phyloP scores from a whole-genome alignment of 2,329 filamentous ascomycete genomes.

The Juglanconis sp. region DNA sequence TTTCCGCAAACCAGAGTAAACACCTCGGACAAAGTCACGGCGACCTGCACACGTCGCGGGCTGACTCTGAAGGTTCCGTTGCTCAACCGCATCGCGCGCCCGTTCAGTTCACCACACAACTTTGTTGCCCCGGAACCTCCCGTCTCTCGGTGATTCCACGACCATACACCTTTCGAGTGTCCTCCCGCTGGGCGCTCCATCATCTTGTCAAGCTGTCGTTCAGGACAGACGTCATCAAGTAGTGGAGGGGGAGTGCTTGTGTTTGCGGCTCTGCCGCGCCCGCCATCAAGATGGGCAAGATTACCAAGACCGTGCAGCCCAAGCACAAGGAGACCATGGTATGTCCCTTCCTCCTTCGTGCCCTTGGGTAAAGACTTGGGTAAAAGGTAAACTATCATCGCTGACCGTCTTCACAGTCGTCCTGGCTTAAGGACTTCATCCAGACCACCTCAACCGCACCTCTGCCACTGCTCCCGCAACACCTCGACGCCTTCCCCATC shows the following conservation, averaged over 20 bases:
- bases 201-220: constrained; percentile 37
- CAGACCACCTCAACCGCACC: constrained; percentile 64
- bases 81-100: constrained; percentile 8
- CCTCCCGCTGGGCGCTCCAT: constrained; percentile 29
- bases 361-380: too few relatives aligned
- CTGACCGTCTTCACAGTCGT: constrained; percentile 60
- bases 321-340: constrained; percentile 68
- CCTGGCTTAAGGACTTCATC: constrained; percentile 81
- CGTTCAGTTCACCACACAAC: neutral
- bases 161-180: neutral
- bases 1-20: neutral
- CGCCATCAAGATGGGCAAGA: constrained; percentile 63
- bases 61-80: constrained; percentile 7
- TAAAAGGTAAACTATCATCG: constrained; percentile 12
- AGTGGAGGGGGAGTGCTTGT: constrained; percentile 56
- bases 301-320: constrained; percentile 63
- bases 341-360: constrained; percentile 28
- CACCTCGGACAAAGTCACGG: constrained; percentile 10
- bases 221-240: constrained; percentile 37
- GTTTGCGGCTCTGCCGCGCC: constrained; percentile 58
- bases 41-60: constrained; percentile 19
- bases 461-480: constrained; percentile 71
- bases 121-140: neutral
- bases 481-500: constrained; percentile 72
- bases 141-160: neutral